Base-by-base conservation (phyloP, 2,329 filamentous ascomycete genomes). In the Remersonia thermophila region DNA sequence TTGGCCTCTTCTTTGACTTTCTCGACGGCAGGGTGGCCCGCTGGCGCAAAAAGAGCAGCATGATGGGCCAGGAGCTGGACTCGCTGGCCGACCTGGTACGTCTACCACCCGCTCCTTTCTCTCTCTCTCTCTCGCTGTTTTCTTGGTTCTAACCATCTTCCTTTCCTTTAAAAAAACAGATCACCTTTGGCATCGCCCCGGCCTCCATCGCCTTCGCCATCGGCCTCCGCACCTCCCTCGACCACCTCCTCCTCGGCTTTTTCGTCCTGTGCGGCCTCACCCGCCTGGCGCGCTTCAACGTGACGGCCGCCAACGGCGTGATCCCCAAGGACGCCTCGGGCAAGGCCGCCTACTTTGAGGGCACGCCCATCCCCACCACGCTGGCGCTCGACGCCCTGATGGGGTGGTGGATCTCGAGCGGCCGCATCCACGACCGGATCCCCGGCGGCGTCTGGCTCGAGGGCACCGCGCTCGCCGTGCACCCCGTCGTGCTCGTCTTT, bases 21-120 rank as follows among this genome's bases (percentile, higher is more conserved):
- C 85, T 96, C 71, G 91, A 98, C 59, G 91, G 91, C 55, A 91
- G 87, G 56, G 87, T 98, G 38, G 91, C 91, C 45, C 72, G 91
- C 47, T 96, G 91, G 91, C 77, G 91, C 57, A 81, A 85, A 63
- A 98, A 95, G 78, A 91, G 84, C 52, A 93, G 83, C 51, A 68
- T 98, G 56, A 96, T 98, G 89, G 91, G 91, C 10, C 89, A 95
- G 60, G 91, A 98, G 61, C 67, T 98, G 38, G 91, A 98, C 59
- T 96, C 89, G 6, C 69, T 98, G 32, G 91, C 91, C 37, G 91
- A 98, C 57, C 59, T 98, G 67, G 86, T 94, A 79, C 18, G 73
- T 53, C 32, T 31, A 25, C 30, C 27, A 11, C 35, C 15, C 29
- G 13, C 29, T 7, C 34, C 31, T 27, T 32, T 26, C 14, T 35